These are phyloP conservation scores for Aspergillus bombycis DNA, from an alignment of 2,329 filamentous ascomycete species.

Conservation along the genomic window DNA sequence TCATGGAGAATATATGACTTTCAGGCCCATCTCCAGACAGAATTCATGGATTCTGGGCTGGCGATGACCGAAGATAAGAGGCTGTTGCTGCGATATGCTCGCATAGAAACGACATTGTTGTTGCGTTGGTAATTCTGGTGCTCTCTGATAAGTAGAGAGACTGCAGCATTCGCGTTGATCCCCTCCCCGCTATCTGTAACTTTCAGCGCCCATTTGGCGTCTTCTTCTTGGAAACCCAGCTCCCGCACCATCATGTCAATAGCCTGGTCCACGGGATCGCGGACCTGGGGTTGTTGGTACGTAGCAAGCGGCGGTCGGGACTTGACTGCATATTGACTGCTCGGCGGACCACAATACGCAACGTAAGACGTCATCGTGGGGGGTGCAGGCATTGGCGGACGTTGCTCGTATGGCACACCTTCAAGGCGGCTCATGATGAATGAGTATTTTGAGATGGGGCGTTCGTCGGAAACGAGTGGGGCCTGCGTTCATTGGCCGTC, in stretches of 20 bases:
- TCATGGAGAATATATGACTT: neutral
- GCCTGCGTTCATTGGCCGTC: constrained; percentile 16
- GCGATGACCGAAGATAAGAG: constrained; percentile 31
- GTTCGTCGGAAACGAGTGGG: constrained; percentile 36
- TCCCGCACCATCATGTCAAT: constrained; percentile 59
- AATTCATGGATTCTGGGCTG: constrained; percentile 28
- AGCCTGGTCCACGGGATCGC: constrained; percentile 60
- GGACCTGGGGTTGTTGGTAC: constrained; percentile 32
- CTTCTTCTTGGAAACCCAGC: constrained; percentile 60
- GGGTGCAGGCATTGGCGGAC: constrained; percentile 18
- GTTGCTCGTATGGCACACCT: constrained; percentile 20
- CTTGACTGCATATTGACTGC: neutral
- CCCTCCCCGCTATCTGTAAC: constrained; percentile 64
- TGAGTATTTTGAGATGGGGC: constrained; percentile 45
- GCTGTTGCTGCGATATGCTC: constrained; percentile 17
- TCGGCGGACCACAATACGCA: neutral
- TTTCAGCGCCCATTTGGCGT: constrained; percentile 60
- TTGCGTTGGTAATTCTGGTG: constrained; percentile 31
- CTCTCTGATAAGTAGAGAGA: constrained; percentile 56
- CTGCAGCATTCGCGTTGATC: constrained; percentile 59
- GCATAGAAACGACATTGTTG: constrained; percentile 18
- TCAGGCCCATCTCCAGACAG: constrained; percentile 46
- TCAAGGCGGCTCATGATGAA: constrained; percentile 41
- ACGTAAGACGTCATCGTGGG: constrained; percentile 25
- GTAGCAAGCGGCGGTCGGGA: neutral